Evolutionary conservation across 228 moss, liverwort and hornwort genomes (phyloP).

Genomic region (Sphagnum fallax): DNA sequence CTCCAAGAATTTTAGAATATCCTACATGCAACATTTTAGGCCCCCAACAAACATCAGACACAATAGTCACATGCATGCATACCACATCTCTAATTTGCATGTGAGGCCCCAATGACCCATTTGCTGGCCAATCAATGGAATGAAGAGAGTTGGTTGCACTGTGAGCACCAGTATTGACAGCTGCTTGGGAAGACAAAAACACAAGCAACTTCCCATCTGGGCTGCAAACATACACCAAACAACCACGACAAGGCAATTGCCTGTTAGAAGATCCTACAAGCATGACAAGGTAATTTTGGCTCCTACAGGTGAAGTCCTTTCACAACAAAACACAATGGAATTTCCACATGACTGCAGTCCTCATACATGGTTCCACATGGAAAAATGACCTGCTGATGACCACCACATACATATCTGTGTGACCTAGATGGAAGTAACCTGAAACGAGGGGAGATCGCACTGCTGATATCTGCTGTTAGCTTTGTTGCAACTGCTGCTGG

Average conservation of each 20-base stretch:
- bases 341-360: no score
- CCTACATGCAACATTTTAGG: no score
- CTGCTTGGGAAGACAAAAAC: slow-evolving; percentile 88
- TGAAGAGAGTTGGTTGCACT: slow-evolving; percentile 84
- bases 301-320: no score
- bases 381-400: not conserved
- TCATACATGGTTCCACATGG: no score
- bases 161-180: slow-evolving; percentile 89
- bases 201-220: slow-evolving; percentile 86
- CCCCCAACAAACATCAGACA: no score
- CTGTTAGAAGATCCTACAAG: not conserved
- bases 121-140: slow-evolving; percentile 61
- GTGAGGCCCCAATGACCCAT: slow-evolving; percentile 31
- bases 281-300: no score
- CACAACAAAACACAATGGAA: no score
- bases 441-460: slow-evolving; percentile 86
- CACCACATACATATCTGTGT: not conserved
- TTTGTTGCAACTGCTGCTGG: slow-evolving; percentile 41
- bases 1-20: no score
- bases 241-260: slow-evolving; percentile 5
- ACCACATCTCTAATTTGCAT: slow-evolving; percentile 70
- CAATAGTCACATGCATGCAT: slow-evolving; percentile 4
- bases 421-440: slow-evolving; percentile 34
- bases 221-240: slow-evolving; percentile 37
- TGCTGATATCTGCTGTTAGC: slow-evolving; percentile 65